Evolutionary conservation across 2,329 filamentous ascomycete species (phyloP).

Genomic region (Eutypella sp.): DNA sequence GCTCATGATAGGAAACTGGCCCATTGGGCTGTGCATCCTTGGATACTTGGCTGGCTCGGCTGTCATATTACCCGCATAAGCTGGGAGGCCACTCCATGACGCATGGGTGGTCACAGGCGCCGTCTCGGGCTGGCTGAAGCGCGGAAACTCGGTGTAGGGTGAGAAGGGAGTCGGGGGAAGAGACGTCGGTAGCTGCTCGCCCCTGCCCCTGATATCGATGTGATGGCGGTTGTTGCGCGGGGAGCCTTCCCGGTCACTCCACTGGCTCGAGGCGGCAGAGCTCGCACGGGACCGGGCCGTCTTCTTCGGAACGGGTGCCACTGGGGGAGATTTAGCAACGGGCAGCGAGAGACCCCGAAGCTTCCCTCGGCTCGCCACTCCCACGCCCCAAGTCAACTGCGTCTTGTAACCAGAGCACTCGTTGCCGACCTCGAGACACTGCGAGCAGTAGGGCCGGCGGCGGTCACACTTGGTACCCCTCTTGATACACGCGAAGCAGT

Average conservation of each 20-base stretch:
- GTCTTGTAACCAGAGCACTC: constrained; percentile 97
- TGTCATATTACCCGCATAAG: constrained; percentile 38
- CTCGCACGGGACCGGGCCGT: constrained; percentile 40
- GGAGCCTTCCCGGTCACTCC: constrained; percentile 32
- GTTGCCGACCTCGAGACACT: constrained; percentile 85
- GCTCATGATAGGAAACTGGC: constrained; percentile 39
- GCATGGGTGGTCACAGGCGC: constrained; percentile 35
- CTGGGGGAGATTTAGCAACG: constrained; percentile 56
- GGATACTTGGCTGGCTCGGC: constrained; percentile 38
- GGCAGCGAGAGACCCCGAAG: constrained; percentile 79
- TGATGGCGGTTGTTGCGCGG: constrained; percentile 31
- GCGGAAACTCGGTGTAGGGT: constrained; percentile 45
- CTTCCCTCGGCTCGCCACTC: constrained; percentile 92
- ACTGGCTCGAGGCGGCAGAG: constrained; percentile 36
- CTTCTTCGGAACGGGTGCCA: constrained; percentile 46
- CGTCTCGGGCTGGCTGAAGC: constrained; percentile 43
- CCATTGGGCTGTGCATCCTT: constrained; percentile 34
- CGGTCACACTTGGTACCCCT: constrained; percentile 83
- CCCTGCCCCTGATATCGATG: constrained; percentile 28
- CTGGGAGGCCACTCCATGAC: constrained; percentile 41
- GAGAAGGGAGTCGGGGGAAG: constrained; percentile 32
- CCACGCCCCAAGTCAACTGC: constrained; percentile 92
- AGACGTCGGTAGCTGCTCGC: constrained; percentile 34
- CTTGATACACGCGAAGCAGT: constrained; percentile 92
- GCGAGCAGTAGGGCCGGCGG: constrained; percentile 87